Evolutionary conservation across 2,329 filamentous ascomycete genomes (phyloP), one percentile per base, ranked within the genome.

Genomic region (Graphilbum sp.): DNA sequence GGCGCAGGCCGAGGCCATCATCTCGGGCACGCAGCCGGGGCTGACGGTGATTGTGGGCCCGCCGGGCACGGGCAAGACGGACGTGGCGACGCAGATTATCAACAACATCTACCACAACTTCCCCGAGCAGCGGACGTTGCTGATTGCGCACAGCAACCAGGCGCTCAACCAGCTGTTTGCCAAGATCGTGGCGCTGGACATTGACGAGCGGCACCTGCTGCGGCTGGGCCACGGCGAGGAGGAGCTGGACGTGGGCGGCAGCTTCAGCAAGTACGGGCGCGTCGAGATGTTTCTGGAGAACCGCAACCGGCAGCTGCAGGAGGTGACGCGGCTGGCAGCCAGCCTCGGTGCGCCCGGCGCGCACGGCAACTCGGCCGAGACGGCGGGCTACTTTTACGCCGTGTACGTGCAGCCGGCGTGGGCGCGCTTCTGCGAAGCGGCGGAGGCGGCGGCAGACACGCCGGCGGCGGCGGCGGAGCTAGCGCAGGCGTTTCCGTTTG

Each of bases 91-190:
- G 5, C 90, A 98, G 57, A 92, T 96, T 54, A 98, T 98, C 60
- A 95, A 84, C 63, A 95, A 96, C 56, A 81, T 98, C 49, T 98
- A 98, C 54, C 88, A 96, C 63, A 94, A 96, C 59, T 98, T 95
- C 54, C 87, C 90, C 8, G 68, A 79, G 45, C 86, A 98, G 56
- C 80, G 85, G 49, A 98, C 90, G 1, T 63, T 98, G 16, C 72
- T 98, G 31, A 75, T 98, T 45, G 90, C 90, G 5, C 90, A 98
- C 56, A 96, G 88, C 58, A 98, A 98, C 53, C 92, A 98, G 56
- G 92, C 90, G 2, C 65, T 98, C 10, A 98, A 98, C 52, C 90
- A 98, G 54, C 67, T 98, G 2, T 98, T 98, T 61, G 83, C 92
- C 50, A 98, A 98, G 62, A 98, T 98, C 44, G 79, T 88, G n/a